Conservation (phyloP, 2,329 filamentous ascomycete species). For the Aspergillus felis region DNA sequence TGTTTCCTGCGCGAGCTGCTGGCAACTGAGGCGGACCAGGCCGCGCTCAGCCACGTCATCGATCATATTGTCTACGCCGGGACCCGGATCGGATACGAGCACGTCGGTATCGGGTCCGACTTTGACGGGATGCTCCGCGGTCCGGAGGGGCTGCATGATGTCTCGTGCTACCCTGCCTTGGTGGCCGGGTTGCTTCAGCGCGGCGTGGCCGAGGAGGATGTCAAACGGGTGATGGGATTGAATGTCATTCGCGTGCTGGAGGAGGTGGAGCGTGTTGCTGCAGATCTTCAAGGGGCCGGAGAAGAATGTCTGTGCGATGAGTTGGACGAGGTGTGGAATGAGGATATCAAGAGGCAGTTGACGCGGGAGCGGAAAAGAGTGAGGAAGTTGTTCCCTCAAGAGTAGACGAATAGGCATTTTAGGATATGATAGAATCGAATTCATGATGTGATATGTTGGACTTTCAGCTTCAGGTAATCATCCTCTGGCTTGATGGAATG, state of each 20-base stretch:
- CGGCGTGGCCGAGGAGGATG: slow-evolving; percentile 51
- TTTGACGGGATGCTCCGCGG: slow-evolving; percentile 20
- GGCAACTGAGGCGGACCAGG: background rate
- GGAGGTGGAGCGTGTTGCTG: background rate
- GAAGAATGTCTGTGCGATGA: background rate
- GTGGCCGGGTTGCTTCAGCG: slow-evolving; percentile 65
- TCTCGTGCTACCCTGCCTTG: slow-evolving; percentile 69
- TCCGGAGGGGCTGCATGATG: slow-evolving; percentile 43
- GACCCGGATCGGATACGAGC: slow-evolving; percentile 18
- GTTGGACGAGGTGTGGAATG: background rate
- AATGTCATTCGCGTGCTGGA: background rate
- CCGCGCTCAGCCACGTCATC: background rate
- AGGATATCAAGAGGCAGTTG: background rate
- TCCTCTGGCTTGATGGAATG: too few species aligned
- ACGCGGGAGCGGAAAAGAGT: background rate
- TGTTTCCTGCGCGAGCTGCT: background rate
- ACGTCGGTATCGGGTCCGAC: slow-evolving; percentile 28
- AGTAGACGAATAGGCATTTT: background rate
- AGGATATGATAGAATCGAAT: too few species aligned
- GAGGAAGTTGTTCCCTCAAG: background rate
- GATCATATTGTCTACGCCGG: slow-evolving; percentile 26
- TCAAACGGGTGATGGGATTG: background rate
- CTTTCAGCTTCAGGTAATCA: too few species aligned
- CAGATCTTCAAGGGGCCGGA: background rate
- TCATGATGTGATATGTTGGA: too few species aligned